Evolutionary conservation across 2,329 filamentous ascomycete species (phyloP), one percentile per base, ranked within the genome.

Genomic region (Conoideocrella luteorostrata): DNA sequence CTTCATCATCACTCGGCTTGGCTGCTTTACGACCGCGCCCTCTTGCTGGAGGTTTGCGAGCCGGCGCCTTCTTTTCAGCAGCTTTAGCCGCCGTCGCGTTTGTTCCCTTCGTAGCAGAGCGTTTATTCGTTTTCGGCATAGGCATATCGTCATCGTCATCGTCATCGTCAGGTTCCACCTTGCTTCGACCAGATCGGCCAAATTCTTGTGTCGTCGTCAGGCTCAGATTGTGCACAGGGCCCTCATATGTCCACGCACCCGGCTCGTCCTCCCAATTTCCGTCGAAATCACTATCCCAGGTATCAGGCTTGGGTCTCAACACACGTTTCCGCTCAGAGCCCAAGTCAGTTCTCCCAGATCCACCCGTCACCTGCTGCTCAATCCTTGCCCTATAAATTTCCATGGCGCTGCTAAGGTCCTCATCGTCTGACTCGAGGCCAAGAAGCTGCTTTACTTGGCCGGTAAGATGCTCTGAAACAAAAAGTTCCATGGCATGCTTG

Each of bases 211-310:
- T 42, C 1, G 47, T 50, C 9, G 37, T 45, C 2, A 48, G 41
- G 15, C 40, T 48, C 7, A 46, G 44, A 17, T 53, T 49, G 32
- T 54, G 50, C 6, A 41, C 41, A 3, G 39, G 39, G 22, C 54
- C 57, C n/a, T 65, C 62, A 24, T 62, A 67, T 15, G 51, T 55
- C 64, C 63, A 68, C 17, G 66, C 86, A 7, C 78, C 82, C 0
- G 86, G 79, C 46, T 88, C 80, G 38, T 93, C 85, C 47, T 84
- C 84, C 90, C 91, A 97, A 40, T 75, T 74, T 0, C 90, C 93
- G 39, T 95, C 84, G 21, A 90, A 69, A 51, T 97, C 91, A n/a
- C 80, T 87, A 57, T 97, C 88, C 89, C 90, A 97, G 3, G 72
- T 74, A 10, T 79, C 76, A 2, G 91, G 91, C 60, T 82, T 87